Base-by-base conservation (phyloP, 441 rosid species). In the Capsella rubella region DNA sequence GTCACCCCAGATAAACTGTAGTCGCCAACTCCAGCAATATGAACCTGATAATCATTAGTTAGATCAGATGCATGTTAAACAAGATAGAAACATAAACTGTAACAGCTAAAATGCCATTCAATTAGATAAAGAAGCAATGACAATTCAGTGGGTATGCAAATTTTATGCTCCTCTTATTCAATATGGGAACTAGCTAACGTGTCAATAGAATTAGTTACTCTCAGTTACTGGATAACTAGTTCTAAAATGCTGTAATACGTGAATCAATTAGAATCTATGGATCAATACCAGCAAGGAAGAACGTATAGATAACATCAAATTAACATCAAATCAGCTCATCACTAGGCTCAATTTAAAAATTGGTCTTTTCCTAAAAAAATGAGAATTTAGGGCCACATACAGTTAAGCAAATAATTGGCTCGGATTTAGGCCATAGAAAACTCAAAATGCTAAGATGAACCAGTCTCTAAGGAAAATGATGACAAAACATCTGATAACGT, bases 21-120 rank as follows among this genome's bases (percentile, higher is more conserved):
- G 80, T 95, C 99, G 42, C 97, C 99, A 83, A 89, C 98, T 74
- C 99, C 99, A 75, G 98, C 96, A 84, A 95, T 88, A 83, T 95
- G 98, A 34, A 95, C 92, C 99, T 95, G 82, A 73, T 77, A 56
- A 66, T 67, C 35, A 81, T 60, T 71, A 31, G 10, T 65, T 32
- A 67, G 70, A 73, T 60, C 32, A 53, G 64, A 71, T 25, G 28
- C 74, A 35, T 64, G 51, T 51, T 34, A 43, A 55, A 52, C 49
- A 71, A 29, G 72, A 47, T 60, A 72, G 11, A 64, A 58, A 63
- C 42, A 46, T 56, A 66, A 52, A 42, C 10, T 74, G 46, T 66
- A 69, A 51, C 52, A 67, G 64, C 62, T 27, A 71, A 37, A 11
- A 65, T 54, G 52, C 7, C 45, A 58, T 65, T 50, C 64, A 42